phyloP scores from a whole-genome alignment of 2,329 filamentous ascomycete species.

The Tolypocladium endophyticum region DNA sequence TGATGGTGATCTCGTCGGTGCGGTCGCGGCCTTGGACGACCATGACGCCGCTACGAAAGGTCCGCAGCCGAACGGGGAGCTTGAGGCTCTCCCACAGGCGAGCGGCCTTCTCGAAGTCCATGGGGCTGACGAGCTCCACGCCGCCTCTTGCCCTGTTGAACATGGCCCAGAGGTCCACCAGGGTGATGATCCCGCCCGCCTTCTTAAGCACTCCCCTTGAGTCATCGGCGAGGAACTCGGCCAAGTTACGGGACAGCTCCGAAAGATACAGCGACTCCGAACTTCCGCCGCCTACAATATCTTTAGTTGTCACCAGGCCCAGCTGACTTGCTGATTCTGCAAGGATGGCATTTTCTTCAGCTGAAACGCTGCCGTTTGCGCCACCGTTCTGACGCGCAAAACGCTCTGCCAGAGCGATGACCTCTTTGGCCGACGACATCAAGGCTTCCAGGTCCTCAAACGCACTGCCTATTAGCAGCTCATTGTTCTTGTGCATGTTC shows the following conservation, averaged over 20 bases:
- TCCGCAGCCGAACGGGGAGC: conserved; percentile 74
- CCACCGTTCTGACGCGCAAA: conserved; percentile 59
- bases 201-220: conserved; percentile 64
- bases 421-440: conserved; percentile 95
- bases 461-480: conserved; percentile 81
- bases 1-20: conserved; percentile 83
- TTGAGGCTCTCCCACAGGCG: conserved; percentile 79
- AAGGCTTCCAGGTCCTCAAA: conserved; percentile 95
- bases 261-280: conserved; percentile 82
- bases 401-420: conserved; percentile 82
- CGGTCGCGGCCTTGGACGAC: conserved; percentile 84
- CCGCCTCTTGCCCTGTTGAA: conserved; percentile 91
- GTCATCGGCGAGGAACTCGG: conserved; percentile 84
- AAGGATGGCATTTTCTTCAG: conserved; percentile 64
- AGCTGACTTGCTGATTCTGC: conserved; percentile 71
- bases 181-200: conserved; percentile 77
- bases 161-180: conserved; percentile 87
- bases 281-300: conserved; percentile 71
- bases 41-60: conserved; percentile 88
- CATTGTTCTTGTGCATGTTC: conserved; percentile 83
- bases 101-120: conserved; percentile 85
- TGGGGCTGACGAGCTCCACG: conserved; percentile 85
- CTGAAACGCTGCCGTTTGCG: conserved; percentile 46
- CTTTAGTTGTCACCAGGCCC: conserved; percentile 86
- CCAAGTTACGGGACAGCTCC: conserved; percentile 72